Base-by-base conservation (phyloP, 2,329 filamentous ascomycete genomes). In the Lizonia empirigonia region DNA sequence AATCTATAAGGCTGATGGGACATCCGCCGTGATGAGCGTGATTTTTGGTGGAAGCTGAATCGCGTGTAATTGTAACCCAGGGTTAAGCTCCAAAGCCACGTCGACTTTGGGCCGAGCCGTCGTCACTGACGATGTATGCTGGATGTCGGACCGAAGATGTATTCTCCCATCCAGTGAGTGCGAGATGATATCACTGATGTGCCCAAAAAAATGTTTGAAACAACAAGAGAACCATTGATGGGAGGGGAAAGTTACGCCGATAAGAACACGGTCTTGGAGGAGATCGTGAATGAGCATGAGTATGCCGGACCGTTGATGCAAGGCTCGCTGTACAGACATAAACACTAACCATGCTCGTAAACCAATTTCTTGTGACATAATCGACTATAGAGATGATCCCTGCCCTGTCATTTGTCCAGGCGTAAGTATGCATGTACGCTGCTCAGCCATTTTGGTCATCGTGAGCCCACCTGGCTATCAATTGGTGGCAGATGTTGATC, bases 251-350 rank as follows among this genome's bases (percentile, higher is more conserved):
- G 32, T 29, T 23, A 41, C 30, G 30, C 41, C 41, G 30, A 30
- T 36, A 24, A 20, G 15, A 42, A 26, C 19, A 18, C 23, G 42
- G 37, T 44, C 4, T 39, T 46, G 32, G 20, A 38, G 27, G 37
- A 38, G 16, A 20, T 18, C 13, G 42, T 38, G 23, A 33, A 27
- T 16, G 23, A 16, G 32, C 41, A 46, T 38, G 40, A 42, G 32
- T 33, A 47, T 38, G 27, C 37, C 33, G 44, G 33, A 33, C 42
- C 42, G 38, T 29, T 29, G 22, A n/a, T 6, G 20, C 36, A 34
- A 42, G 44, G 26, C 20, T 30, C 27, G 15, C 34, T 36, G 22
- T 33, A 44, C 37, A 33, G 37, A 38, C 37, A 38, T 37, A 51
- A 20, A 36, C 41, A 22, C n/a, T 26, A 13, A 5, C 24, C 8